Evolutionary conservation across 2,329 filamentous ascomycete species (phyloP).

Genomic region (Stemphylium vesicarium): DNA sequence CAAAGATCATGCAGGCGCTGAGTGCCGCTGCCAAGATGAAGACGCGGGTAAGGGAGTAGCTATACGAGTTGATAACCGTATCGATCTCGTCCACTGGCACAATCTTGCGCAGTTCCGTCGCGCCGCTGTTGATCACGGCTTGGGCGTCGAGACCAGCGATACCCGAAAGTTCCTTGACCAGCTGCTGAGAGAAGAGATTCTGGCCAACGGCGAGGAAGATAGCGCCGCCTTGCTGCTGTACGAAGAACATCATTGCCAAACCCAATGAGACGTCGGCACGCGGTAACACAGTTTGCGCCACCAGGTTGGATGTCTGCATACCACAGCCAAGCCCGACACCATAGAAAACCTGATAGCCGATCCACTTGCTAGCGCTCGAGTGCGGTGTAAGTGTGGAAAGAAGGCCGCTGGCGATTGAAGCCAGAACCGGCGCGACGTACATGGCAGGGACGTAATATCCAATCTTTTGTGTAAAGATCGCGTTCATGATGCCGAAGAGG

Average conservation of each 20-base stretch:
- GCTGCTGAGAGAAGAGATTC: conserved; percentile 40
- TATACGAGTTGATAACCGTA: conserved; percentile 67
- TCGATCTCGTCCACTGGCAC: conserved; percentile 60
- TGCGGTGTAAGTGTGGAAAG: conserved; percentile 48
- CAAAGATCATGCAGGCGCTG: conserved; percentile 60
- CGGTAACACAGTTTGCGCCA: no score
- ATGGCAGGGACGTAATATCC: conserved; percentile 47
- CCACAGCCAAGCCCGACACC: no score
- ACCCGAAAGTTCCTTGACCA: conserved; percentile 27
- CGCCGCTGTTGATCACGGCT: conserved; percentile 46
- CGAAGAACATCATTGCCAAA: conserved; percentile 50
- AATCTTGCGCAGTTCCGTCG: conserved; percentile 62
- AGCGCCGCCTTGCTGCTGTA: conserved; percentile 55
- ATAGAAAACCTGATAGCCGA: conserved; percentile 3
- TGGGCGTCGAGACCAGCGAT: conserved; percentile 29
- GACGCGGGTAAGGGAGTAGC: conserved; percentile 61
- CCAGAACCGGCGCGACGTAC: conserved; percentile 44
- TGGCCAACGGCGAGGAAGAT: conserved; percentile 55
- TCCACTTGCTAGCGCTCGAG: conserved; percentile 39
- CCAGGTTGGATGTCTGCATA: no score
- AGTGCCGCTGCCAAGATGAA: conserved; percentile 67
- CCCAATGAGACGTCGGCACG: conserved; percentile 45
- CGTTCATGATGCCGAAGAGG: conserved; percentile 22
- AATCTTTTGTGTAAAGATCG: no score
- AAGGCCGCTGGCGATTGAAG: conserved; percentile 51